Conservation (phyloP, 1,139 yeast genomes). For the Candida sanyaensis region DNA sequence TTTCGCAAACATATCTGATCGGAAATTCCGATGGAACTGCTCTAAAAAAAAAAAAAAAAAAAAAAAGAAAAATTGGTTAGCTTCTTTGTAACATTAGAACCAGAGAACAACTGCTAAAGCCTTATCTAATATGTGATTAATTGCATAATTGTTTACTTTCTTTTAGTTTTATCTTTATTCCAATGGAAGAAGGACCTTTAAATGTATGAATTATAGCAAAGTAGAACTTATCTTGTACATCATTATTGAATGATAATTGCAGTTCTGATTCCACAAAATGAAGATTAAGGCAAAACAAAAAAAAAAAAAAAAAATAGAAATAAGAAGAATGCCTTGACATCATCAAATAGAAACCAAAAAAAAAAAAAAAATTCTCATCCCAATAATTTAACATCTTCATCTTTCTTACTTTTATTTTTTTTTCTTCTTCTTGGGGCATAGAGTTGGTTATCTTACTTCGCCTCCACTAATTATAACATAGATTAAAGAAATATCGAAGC, state of each 20-base stretch:
- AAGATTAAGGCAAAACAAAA: no score
- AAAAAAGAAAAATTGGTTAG: no score
- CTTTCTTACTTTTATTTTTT: not conserved
- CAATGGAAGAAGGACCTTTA: not conserved
- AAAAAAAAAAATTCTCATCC: constrained; percentile 1
- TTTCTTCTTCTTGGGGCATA: constrained; percentile 13
- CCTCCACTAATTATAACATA: constrained; percentile 4
- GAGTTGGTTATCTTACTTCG: constrained; percentile 7
- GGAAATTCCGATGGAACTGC: not conserved
- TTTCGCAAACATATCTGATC: not conserved
- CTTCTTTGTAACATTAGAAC: no score
- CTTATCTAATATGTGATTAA: no score
- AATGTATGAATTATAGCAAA: no score
- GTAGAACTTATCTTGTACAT: no score
- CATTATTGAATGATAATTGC: no score
- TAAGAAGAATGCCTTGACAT: not conserved
- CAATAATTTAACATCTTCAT: no score
- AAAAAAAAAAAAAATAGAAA: not conserved
- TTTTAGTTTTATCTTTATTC: not conserved
- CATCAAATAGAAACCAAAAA: not conserved
- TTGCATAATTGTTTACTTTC: no score
- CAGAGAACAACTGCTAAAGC: no score
- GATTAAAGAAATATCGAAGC: not conserved
- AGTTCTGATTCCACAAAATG: no score
- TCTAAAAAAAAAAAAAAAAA: no score